Evolutionary conservation across 202 grass and related monocot genomes (phyloP), one percentile per base, ranked within the genome.

Genomic region (Bolboschoenoplectus hybrid): DNA sequence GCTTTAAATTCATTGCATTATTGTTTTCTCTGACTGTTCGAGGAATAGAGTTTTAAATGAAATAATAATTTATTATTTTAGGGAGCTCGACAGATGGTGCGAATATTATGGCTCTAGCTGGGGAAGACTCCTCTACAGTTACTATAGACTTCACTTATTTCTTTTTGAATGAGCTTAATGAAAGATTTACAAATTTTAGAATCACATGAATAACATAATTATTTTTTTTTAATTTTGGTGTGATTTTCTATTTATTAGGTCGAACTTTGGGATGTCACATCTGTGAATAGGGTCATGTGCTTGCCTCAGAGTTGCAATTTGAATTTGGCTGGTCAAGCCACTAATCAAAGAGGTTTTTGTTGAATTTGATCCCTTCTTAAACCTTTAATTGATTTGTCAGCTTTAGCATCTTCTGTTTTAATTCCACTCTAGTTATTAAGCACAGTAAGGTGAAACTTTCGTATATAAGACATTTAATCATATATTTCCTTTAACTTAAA

Each of bases 251-350:
- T 88, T 76, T 56, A 70, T 57, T 87, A 98, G 95, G 87, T 98
- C 84, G 93, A 95, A 66, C 87, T 98, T 82, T 98, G 95, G 95
- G 93, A 98, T 75, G 87, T 95, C 49, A 81, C 85, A 81, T 90
- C 63, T 86, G 84, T 86, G 82, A 91, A 69, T 78, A 93, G 86
- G 81, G 72, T 93, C 74, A 87, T 95, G 66, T 89, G 81, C 76
- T 93, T 98, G 77, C 87, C 91, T 39, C 73, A 90, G 85, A 71
- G 51, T 75, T 85, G 63, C 73, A 90, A 83, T 47, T 19, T 32
- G 76, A 85, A 70, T 86, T 73, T 45, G 43, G 46, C 81, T 63
- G 79, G 81, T 36, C 84, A 87, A 83, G 81, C 88, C 85, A 91
- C 82, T 32, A 98, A 93, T 76, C 41, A 87, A 89, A 93, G 86